Evolutionary conservation across 306 rosid species (phyloP), one percentile per base, ranked within the genome.

Genomic region (Betula pendula): DNA sequence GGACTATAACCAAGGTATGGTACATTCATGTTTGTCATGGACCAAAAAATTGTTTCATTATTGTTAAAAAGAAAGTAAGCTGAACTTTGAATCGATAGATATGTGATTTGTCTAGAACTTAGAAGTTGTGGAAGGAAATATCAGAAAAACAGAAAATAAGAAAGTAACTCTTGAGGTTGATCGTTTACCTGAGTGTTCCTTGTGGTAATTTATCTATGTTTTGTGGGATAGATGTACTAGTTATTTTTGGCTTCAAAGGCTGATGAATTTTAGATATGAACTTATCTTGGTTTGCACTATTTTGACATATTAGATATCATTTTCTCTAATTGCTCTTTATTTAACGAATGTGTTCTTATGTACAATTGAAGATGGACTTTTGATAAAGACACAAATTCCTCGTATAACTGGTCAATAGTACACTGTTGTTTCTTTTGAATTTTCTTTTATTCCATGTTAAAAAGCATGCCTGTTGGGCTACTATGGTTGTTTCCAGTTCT

Each of bases 1-100:
- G 85, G 98, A 90, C 84, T 87, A 88, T 79, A 92, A 95, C 84
- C 97, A 95, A 88, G 98, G 98, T 92, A 84, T 62, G 13, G 9
- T 42, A 44, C 47, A 19, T 60, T 29, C 71, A 22, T 69, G 17
- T 44, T 15, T 13, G 12, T 25, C 13, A 22, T 25, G n/a, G 73
- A n/a, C 66, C 76, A 74, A 71, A 75, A 38, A 11, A 27, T 27
- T 29, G 42, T n/a, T n/a, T n/a, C n/a, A 29, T 33, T 17, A 33
- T 16, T 4, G 6, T 65, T 33, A 17, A 6, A 55, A 35, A 10
- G 35, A 19, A 38, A 35, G 47, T 33, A 33, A 35, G 47, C 24
- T 9, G 47, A 17, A 33, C 45, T 35, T 16, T 65, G 43, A 35
- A 17, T 19, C 17, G 14, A 65, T 35, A 33, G 70, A 17, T 19